A percentile compares a stretch with the other conserved stretches of the same genome.
These are phyloP conservation scores for Rhynchospora breviuscula DNA, from an alignment of 176 grass and related monocot species.

Conservation along the genomic window DNA sequence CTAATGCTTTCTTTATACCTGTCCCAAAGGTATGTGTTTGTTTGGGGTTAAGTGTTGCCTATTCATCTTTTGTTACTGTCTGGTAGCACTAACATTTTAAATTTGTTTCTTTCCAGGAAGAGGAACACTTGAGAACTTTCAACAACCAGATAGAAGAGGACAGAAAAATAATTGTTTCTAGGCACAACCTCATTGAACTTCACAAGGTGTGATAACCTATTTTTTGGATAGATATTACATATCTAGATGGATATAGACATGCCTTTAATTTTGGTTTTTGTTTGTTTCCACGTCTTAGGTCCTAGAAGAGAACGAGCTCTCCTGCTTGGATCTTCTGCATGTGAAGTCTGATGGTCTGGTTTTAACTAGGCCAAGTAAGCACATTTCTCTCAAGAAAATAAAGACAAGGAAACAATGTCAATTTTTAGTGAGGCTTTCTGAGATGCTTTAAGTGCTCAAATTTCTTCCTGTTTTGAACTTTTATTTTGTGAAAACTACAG, in stretches of 20 bases:
- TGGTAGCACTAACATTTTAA: slow-evolving; percentile 26
- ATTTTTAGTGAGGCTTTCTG: not conserved
- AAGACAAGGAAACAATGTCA: not conserved
- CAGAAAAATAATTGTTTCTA: slow-evolving; percentile 88
- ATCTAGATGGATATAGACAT: not conserved
- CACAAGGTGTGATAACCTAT: slow-evolving; percentile 54
- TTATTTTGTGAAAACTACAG: slow-evolving; percentile 41
- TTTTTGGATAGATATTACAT: slow-evolving; percentile 21
- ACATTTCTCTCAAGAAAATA: not conserved
- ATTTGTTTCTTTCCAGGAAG: slow-evolving; percentile 60
- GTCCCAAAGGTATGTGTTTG: slow-evolving; percentile 56
- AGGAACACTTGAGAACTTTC: slow-evolving; percentile 58
- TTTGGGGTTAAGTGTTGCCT: slow-evolving; percentile 11
- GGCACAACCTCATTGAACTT: slow-evolving; percentile 83
- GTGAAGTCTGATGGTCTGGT: slow-evolving; percentile 75
- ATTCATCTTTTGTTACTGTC: not conserved
- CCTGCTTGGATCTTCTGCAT: slow-evolving; percentile 77
- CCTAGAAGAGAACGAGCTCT: slow-evolving; percentile 69
- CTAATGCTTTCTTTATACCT: slow-evolving; percentile 63
- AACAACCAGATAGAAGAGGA: slow-evolving; percentile 89
- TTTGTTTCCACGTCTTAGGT: slow-evolving; percentile 41
- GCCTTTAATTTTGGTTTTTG: not conserved
- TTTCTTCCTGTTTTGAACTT: not conserved
- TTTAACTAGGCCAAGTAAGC: slow-evolving; percentile 86
- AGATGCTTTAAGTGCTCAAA: not conserved